Conservation (phyloP, 768 basidiomycete genomes). For the Hebeloma cylindrosporum region DNA sequence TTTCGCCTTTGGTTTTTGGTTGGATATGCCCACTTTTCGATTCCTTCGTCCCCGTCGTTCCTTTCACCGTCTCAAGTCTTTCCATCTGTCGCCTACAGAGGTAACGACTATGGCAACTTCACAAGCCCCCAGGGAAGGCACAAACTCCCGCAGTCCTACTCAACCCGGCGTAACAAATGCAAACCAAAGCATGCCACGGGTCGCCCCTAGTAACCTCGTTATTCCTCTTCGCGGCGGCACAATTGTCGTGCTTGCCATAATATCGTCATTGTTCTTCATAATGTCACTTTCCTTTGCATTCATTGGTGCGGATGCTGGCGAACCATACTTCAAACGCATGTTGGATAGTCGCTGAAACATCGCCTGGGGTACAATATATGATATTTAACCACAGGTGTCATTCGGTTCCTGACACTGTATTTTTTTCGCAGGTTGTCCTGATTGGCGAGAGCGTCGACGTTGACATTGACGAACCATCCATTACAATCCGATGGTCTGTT, state of each 20-base stretch:
- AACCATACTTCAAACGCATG: slow-evolving; percentile 37
- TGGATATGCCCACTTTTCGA: slow-evolving; percentile 28
- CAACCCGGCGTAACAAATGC: slow-evolving; percentile 1
- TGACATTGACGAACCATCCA: slow-evolving; percentile 56
- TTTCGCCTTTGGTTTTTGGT: slow-evolving; percentile 12
- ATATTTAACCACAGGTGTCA: not conserved
- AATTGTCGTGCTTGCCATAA: slow-evolving; percentile 36
- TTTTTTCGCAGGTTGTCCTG: slow-evolving; percentile 45
- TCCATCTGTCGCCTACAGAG: slow-evolving; percentile 38
- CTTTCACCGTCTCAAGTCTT: slow-evolving; percentile 41
- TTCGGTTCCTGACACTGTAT: slow-evolving; percentile 3
- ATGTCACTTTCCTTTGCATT: slow-evolving; percentile 49
- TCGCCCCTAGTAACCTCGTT: no score
- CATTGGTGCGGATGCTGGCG: slow-evolving; percentile 43
- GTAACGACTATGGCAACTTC: slow-evolving; percentile 17
- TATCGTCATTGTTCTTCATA: slow-evolving; percentile 50
- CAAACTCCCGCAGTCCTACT: slow-evolving; percentile 17
- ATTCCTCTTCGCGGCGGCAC: slow-evolving; percentile 31
- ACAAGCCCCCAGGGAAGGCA: slow-evolving; percentile 26
- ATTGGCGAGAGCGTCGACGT: slow-evolving; percentile 58
- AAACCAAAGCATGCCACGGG: no score
- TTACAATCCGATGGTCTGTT: slow-evolving; percentile 58
- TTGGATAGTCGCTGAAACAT: slow-evolving; percentile 40
- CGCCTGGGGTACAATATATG: slow-evolving; percentile 44
- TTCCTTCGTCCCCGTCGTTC: slow-evolving; percentile 34